Conservation (phyloP, 371 early-diverging fungal species). For the Rhizomucor miehei region DNA sequence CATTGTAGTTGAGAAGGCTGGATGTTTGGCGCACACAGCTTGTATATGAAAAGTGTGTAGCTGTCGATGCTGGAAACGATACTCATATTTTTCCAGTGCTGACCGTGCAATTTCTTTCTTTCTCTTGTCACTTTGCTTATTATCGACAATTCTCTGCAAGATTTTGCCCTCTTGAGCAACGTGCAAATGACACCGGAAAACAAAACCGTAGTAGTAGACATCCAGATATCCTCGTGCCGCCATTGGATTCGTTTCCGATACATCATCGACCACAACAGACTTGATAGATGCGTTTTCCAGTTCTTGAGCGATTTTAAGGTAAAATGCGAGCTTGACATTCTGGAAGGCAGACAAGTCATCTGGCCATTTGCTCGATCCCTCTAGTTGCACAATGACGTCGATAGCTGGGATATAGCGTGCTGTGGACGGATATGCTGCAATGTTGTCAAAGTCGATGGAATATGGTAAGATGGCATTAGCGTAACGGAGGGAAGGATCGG, state of each 20-base stretch:
- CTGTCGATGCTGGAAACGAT: constrained; percentile 51
- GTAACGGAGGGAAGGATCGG: constrained; percentile 69
- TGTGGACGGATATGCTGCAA: constrained; percentile 44
- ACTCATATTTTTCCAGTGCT: constrained; percentile 52
- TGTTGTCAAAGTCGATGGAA: constrained; percentile 53
- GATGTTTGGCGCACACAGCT: constrained; percentile 65
- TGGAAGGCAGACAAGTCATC: constrained; percentile 84
- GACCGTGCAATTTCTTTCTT: constrained; percentile 24
- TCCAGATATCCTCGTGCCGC: constrained; percentile 64
- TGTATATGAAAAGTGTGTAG: constrained; percentile 67
- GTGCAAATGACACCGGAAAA: constrained; percentile 76
- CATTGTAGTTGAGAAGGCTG: constrained; percentile 67
- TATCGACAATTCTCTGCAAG: constrained; percentile 53
- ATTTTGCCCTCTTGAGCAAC: constrained; percentile 68
- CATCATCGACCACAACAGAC: constrained; percentile 47
- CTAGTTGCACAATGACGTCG: constrained; percentile 82
- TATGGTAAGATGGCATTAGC: constrained; percentile 78
- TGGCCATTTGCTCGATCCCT: constrained; percentile 86
- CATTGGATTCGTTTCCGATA: constrained; percentile 38
- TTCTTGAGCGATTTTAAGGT: constrained; percentile 61
- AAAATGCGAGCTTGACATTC: constrained; percentile 89
- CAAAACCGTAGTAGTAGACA: constrained; percentile 64
- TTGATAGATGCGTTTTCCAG: constrained; percentile 46
- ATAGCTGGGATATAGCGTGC: constrained; percentile 69
- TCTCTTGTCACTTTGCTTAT: constrained; percentile 38